Evolutionary conservation across 1,284 basidiomycete genomes (phyloP).

Genomic region (Anthracocystis setariae): DNA sequence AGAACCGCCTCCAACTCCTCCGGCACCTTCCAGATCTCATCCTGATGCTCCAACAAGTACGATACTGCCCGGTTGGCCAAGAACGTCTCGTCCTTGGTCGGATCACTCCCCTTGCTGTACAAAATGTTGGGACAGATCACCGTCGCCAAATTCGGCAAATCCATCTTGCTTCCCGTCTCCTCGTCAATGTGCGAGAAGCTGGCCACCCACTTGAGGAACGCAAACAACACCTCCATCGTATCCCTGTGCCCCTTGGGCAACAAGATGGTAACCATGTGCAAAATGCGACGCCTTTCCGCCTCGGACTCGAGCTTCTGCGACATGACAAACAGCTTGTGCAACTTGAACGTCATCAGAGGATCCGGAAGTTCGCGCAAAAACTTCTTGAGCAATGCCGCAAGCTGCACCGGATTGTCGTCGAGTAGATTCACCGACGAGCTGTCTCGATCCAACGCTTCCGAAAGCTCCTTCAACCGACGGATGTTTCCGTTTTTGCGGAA

Average conservation of each 20-base stretch:
- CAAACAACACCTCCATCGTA: slow-evolving; percentile 96
- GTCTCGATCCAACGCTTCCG: slow-evolving; percentile 92
- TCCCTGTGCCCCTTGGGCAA: slow-evolving; percentile 94
- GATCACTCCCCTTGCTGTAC: slow-evolving; percentile 83
- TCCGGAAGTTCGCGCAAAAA: slow-evolving; percentile 96
- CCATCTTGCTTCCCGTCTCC: slow-evolving; percentile 98
- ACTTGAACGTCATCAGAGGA: slow-evolving; percentile 91
- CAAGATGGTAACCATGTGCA: slow-evolving; percentile 87
- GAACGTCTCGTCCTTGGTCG: slow-evolving; percentile 91
- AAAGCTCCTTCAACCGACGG: slow-evolving; percentile 85
- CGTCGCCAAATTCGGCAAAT: slow-evolving; percentile 93
- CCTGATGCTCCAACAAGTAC: slow-evolving; percentile 86
- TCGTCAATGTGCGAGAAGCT: slow-evolving; percentile 98
- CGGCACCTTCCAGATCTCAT: slow-evolving; percentile 75
- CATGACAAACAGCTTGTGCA: slow-evolving; percentile 87
- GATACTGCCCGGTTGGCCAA: slow-evolving; percentile 76
- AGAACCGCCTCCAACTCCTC: slow-evolving; percentile 61
- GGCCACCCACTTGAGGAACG: slow-evolving; percentile 99
- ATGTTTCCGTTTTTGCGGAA: slow-evolving; percentile 99
- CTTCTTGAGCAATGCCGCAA: slow-evolving; percentile 95
- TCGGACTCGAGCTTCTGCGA: slow-evolving; percentile 83
- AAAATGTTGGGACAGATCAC: slow-evolving; percentile 97
- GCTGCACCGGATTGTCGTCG: slow-evolving; percentile 95
- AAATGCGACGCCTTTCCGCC: slow-evolving; percentile 80
- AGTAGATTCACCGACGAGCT: slow-evolving; percentile 82